These are phyloP conservation scores for Setaria viridis DNA, from an alignment of 202 grass and related monocot species.

Conservation along the genomic window DNA sequence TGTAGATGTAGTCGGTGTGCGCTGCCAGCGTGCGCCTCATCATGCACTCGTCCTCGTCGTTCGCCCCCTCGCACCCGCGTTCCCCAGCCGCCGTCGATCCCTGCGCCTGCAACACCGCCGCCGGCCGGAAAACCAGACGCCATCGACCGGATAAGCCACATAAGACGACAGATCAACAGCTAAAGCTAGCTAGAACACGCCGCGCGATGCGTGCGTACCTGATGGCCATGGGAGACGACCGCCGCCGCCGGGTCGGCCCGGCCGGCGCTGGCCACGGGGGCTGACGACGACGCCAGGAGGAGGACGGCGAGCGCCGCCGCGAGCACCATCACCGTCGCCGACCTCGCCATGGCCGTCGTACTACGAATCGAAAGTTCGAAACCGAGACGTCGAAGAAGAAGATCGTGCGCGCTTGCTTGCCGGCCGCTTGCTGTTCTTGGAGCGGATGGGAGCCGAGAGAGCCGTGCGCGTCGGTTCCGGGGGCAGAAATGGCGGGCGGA, in stretches of 20 bases:
- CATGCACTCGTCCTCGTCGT: constrained; percentile 65
- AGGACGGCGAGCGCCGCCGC: constrained; percentile 44
- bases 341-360: constrained; percentile 32
- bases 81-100: background rate
- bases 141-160: background rate
- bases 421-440: background rate
- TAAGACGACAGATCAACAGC: too few species aligned
- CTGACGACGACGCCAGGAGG: constrained; percentile 36
- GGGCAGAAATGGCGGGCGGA: background rate
- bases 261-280: constrained; percentile 15
- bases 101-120: background rate
- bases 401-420: background rate
- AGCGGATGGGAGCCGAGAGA: too few species aligned
- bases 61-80: constrained; percentile 47
- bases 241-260: background rate
- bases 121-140: background rate
- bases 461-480: background rate
- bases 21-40: constrained; percentile 55
- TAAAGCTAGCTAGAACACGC: too few species aligned
- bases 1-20: constrained; percentile 88
- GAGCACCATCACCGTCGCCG: constrained; percentile 24
- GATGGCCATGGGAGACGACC: background rate
- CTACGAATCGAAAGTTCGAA: too few species aligned
- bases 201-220: too few species aligned
- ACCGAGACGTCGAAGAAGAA: too few species aligned